A percentile compares a stretch with the other conserved stretches of the same genome.
Evolutionary conservation across 352 stramenopile genomes (phyloP).

Genomic region (Pythium aquatile): DNA sequence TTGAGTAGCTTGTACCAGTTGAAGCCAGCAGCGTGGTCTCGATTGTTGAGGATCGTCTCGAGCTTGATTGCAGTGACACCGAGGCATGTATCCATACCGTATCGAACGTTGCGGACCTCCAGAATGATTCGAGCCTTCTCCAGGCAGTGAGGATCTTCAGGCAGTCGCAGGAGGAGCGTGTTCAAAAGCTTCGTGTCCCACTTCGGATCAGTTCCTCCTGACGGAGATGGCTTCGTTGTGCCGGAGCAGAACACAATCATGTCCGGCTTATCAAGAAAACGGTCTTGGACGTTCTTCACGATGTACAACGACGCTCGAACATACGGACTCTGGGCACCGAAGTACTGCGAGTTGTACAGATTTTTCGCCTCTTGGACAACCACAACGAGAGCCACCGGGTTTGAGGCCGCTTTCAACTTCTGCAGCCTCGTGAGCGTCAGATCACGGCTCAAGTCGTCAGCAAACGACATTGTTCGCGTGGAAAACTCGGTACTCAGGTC

Average conservation of each 20-base stretch:
- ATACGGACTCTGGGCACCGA: constrained; percentile 84
- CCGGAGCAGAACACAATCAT: constrained; percentile 75
- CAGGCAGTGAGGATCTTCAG: constrained; percentile 51
- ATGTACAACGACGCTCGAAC: constrained; percentile 78
- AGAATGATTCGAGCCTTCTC: constrained; percentile 81
- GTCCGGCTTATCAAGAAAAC: constrained; percentile 72
- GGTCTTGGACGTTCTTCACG: constrained; percentile 79
- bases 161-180: constrained; percentile 73
- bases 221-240: constrained; percentile 77
- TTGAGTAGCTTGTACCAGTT: constrained; percentile 89
- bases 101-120: constrained; percentile 82
- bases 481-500: constrained; percentile 65
- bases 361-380: constrained; percentile 78
- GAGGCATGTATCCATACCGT: constrained; percentile 83
- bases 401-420: constrained; percentile 76
- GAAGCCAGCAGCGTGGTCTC: constrained; percentile 72
- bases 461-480: constrained; percentile 59
- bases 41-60: constrained; percentile 76
- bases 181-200: constrained; percentile 80
- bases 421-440: constrained; percentile 56
- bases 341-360: constrained; percentile 86
- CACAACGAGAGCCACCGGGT: constrained; percentile 77
- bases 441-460: constrained; percentile 46
- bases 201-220: constrained; percentile 65
- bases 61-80: constrained; percentile 81